A percentile compares a stretch with the other conserved stretches of the same genome.
Conservation (phyloP, 192 early-diverging fungal species). For the Backusella macrospora region DNA sequence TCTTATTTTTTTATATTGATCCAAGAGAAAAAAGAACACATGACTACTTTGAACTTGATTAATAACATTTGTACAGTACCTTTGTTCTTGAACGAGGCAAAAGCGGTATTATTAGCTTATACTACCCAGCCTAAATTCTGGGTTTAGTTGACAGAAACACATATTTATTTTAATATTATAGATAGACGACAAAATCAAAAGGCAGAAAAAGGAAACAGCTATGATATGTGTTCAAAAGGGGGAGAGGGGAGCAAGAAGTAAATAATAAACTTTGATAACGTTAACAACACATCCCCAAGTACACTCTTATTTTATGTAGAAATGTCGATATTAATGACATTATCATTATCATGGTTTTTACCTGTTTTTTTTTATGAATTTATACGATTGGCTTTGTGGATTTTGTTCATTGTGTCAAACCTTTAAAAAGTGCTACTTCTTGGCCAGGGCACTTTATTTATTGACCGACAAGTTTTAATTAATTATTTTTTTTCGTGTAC, state of each 20-base stretch:
- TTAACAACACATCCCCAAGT: too few relatives aligned
- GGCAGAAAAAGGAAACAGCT: background rate
- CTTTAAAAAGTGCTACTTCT: background rate
- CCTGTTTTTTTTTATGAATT: too few relatives aligned
- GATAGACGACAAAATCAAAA: background rate
- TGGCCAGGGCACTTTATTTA: background rate
- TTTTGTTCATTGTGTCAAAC: background rate
- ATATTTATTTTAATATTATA: background rate
- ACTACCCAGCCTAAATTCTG: background rate
- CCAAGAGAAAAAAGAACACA: too few relatives aligned
- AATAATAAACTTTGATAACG: background rate
- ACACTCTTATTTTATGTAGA: too few relatives aligned
- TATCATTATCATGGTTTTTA: background rate
- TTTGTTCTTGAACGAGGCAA: too few relatives aligned
- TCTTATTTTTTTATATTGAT: too few relatives aligned
- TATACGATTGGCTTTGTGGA: background rate
- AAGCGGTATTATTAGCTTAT: too few relatives aligned
- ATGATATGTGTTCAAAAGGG: background rate
- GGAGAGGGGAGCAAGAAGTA: background rate
- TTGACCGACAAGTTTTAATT: background rate
- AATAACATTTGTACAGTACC: too few relatives aligned
- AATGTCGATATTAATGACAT: background rate
- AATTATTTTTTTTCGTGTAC: background rate
- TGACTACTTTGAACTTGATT: too few relatives aligned
- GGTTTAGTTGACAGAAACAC: background rate